Evolutionary conservation across 1,284 basidiomycete species (phyloP).

Genomic region (Sporisorium iseilematis-ciliati): DNA sequence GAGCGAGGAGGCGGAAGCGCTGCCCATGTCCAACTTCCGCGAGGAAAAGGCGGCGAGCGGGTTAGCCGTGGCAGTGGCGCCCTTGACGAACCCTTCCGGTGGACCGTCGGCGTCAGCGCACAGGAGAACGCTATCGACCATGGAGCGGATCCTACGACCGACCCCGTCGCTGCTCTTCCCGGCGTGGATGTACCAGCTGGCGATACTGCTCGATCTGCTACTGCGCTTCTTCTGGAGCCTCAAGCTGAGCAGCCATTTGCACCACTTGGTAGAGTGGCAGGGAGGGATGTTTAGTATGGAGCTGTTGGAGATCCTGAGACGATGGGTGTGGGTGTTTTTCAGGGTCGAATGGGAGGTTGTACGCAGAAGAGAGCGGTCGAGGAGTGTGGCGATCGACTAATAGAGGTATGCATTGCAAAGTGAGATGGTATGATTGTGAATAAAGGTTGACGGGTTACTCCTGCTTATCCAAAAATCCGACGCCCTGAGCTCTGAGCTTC

Average conservation of each 20-base stretch:
- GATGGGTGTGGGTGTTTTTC: slow-evolving; percentile 97
- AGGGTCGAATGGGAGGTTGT: slow-evolving; percentile 78
- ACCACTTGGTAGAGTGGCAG: slow-evolving; percentile 84
- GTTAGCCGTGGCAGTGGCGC: slow-evolving; percentile 9
- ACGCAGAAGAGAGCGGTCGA: slow-evolving; percentile 11
- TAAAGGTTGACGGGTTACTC: slow-evolving; percentile 16
- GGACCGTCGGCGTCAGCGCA: slow-evolving; percentile 3
- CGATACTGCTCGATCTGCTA: slow-evolving; percentile 85
- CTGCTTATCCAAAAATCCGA: slow-evolving; percentile 53
- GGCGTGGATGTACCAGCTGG: slow-evolving; percentile 81
- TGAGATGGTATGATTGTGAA: background rate
- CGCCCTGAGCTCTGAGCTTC: slow-evolving; percentile 63
- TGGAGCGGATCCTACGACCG: slow-evolving; percentile 32
- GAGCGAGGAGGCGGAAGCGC: slow-evolving; percentile 19
- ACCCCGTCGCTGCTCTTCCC: slow-evolving; percentile 34
- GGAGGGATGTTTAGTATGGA: slow-evolving; percentile 89
- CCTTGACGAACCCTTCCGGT: slow-evolving; percentile 11
- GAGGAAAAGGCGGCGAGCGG: slow-evolving; percentile 27
- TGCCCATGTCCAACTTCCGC: slow-evolving; percentile 24
- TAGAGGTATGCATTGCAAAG: background rate
- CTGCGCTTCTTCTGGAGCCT: slow-evolving; percentile 95
- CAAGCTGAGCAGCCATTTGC: slow-evolving; percentile 88
- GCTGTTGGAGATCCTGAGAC: slow-evolving; percentile 84
- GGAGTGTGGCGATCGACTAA: slow-evolving; percentile 16
- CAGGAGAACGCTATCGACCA: slow-evolving; percentile 19